Base-by-base conservation (phyloP, 352 stramenopile species). In the Pythium dissimile region DNA sequence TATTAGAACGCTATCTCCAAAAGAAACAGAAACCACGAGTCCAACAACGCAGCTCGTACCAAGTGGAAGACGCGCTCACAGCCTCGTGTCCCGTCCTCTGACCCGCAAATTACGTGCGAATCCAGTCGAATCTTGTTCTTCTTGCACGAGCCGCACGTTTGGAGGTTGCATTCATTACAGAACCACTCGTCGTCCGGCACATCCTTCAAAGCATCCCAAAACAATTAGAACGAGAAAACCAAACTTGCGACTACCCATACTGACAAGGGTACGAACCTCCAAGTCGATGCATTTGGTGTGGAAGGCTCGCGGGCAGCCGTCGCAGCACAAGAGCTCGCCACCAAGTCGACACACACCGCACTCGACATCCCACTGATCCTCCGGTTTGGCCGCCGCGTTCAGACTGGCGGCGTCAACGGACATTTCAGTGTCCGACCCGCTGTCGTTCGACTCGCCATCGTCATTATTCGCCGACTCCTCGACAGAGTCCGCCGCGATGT, bases 241-340 rank as follows among this genome's bases (percentile, higher is more conserved):
- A n/a, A n/a, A n/a, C n/a, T n/a, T n/a, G n/a, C n/a, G n/a, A n/a
- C n/a, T n/a, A n/a, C n/a, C n/a, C n/a, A 41, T 11, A 54, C 21
- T 5, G 42, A 30, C 23, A 27, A 55, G 12, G 23, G 35, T 20
- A 3, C 64, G n/a, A 66, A 72, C 76, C 55, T 72, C 69, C 5
- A 93, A 54, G 5, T 72, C 69, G 39, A 94, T 82, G 48, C 94
- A 98, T 28, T 81, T 77, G 6, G 81, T 57, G 72, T 98, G 95
- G 69, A 97, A 98, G 7, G 89, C 83, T 38, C 90, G 73, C 3
- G 93, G 93, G 55, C 95, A 98, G 13, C 84, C 87, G 56, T 95
- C 88, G 58, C 95, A 98, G 64, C 84, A 95, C 1, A 97, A 68
- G 16, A 97, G 37, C 51, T 95, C 81, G 3, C 90, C 91, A n/a